phyloP scores from a whole-genome alignment of 768 basidiomycete species.

The Pleurotus citrinopileatus region DNA sequence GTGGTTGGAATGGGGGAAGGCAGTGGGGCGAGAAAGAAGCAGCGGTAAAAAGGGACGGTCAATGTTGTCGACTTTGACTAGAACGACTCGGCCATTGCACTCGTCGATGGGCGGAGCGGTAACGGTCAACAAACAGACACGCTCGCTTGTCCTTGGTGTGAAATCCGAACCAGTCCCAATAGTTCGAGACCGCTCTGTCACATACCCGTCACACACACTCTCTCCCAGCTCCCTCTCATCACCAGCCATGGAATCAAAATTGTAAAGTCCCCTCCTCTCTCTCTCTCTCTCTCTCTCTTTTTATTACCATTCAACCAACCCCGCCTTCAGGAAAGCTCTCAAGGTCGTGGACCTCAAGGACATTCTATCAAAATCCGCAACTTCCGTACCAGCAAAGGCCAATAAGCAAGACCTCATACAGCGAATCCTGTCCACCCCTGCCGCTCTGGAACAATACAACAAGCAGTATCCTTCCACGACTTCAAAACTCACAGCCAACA shows the following conservation, averaged over 20 bases:
- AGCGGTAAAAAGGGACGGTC: no score
- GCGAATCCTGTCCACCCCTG: slow-evolving; percentile 50
- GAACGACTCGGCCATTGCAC: not conserved
- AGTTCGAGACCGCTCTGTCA: not conserved
- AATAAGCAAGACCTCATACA: slow-evolving; percentile 69
- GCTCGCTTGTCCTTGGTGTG: slow-evolving; percentile 9
- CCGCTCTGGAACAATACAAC: slow-evolving; percentile 51
- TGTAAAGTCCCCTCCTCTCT: slow-evolving; percentile 11
- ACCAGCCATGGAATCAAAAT: slow-evolving; percentile 35
- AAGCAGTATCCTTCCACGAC: slow-evolving; percentile 26
- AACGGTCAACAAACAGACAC: not conserved
- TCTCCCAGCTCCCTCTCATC: slow-evolving; percentile 20
- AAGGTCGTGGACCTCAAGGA: slow-evolving; percentile 70
- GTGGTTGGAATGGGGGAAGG: no score
- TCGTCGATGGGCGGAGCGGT: slow-evolving; percentile 1
- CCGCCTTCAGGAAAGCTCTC: slow-evolving; percentile 49
- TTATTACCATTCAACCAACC: slow-evolving; percentile 16
- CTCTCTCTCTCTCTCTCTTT: slow-evolving; percentile 13
- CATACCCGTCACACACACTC: slow-evolving; percentile 12
- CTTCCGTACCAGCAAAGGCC: slow-evolving; percentile 49
- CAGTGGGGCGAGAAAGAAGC: no score
- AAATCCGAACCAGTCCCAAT: not conserved
- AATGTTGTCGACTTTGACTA: no score
- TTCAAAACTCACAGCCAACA: slow-evolving; percentile 20
- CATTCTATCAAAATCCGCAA: slow-evolving; percentile 51